Base-by-base conservation (phyloP, 139 green algal species). In the Volvox reticuliferus region DNA sequence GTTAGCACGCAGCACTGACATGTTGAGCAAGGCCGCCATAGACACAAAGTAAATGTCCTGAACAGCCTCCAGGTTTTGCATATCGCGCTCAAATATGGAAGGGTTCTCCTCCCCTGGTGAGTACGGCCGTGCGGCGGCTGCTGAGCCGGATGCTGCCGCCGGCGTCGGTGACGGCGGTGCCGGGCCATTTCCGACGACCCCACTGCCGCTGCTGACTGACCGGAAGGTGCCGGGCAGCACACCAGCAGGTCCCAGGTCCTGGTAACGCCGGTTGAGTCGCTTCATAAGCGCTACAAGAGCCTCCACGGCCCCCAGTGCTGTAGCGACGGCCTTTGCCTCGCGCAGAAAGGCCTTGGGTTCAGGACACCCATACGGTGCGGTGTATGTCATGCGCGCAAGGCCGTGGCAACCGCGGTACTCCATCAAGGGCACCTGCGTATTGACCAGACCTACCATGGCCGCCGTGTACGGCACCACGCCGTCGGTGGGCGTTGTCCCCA, bases 21-120 rank as follows among this genome's bases (percentile, higher is more conserved):
- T 79, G 93, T 98, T 98, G 35, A 97, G 92, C 82, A 98, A 81
- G 55, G 95, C 93, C 9, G 93, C 91, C 37, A 97, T 87, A 0
- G 88, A 21, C 19, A 92, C 91, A 63, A 93, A 93, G 90, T 96
- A 95, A 20, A 93, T 93, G 83, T 97, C 94, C 86, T 97, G 91
- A 36, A 96, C 87, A 21, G 92, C 94, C 50, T 95, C 93, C 44
- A 88, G 69, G 93, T 93, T 96, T 62, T 91, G 86, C 87, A 96
- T 94, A 77, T 97, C 92, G 20, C 89, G 88, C 86, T 96, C 93
- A 61, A 95, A 97, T 20, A 93, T 75, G 2, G 78, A 33, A 16
- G 92, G 86, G 82, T 92, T 78, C 22, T 94, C 86, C 35, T 67
- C 69, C 37, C 35, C 44, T 24, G 21, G 12, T 19, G 28, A 9